A percentile compares a stretch with the other conserved stretches of the same genome.
These are phyloP conservation scores for Gastrodia elata DNA, from an alignment of 106 monocot species.

Conservation along the genomic window DNA sequence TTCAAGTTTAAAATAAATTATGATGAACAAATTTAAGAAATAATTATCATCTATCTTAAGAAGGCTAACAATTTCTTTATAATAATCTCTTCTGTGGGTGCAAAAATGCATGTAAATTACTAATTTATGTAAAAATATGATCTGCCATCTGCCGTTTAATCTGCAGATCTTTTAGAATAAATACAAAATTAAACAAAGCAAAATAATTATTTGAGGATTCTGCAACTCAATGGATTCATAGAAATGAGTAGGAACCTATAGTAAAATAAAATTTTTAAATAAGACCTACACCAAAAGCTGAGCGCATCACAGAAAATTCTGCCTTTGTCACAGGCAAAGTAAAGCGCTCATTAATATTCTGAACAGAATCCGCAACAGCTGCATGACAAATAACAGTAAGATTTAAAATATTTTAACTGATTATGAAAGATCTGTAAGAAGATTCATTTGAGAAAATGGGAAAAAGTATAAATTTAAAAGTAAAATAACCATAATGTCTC, in stretches of 20 bases:
- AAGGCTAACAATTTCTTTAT: neutral
- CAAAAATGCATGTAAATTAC: neutral
- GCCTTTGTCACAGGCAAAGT: conserved; percentile 69
- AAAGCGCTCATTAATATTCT: conserved; percentile 62
- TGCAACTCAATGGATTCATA: neutral
- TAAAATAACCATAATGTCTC: neutral
- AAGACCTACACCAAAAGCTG: conserved; percentile 69
- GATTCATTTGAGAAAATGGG: neutral
- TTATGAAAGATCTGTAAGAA: neutral
- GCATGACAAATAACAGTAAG: conserved; percentile 14
- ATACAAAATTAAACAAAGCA: no score
- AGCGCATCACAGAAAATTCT: conserved; percentile 82
- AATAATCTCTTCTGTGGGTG: neutral
- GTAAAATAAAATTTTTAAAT: neutral
- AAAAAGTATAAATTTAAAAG: neutral
- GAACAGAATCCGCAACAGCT: conserved; percentile 54
- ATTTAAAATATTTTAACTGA: neutral
- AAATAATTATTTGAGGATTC: neutral
- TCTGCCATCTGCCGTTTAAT: neutral
- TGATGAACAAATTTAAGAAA: neutral
- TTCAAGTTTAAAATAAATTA: neutral
- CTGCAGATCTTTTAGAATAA: neutral
- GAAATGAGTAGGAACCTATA: neutral
- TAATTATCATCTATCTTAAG: neutral
- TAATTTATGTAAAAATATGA: neutral